phyloP scores from a whole-genome alignment of 2,329 filamentous ascomycete genomes.

The Botrytis squamosa region DNA sequence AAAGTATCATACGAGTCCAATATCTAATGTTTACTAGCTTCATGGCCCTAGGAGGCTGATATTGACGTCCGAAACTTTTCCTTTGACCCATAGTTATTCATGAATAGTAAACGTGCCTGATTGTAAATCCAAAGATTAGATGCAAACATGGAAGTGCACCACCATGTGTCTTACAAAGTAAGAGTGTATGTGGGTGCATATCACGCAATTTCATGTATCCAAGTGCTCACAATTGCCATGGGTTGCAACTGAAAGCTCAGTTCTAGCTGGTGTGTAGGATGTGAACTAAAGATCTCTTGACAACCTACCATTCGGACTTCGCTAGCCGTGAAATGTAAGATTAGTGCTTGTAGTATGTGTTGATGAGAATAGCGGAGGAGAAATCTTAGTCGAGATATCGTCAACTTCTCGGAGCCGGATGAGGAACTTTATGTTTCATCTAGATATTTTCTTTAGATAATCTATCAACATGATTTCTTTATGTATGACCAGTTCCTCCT shows the following conservation, averaged over 20 bases:
- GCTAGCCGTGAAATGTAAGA: neutral
- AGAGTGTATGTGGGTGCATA: neutral
- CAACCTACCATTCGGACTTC: neutral
- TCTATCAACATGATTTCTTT: neutral
- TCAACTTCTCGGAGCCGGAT: constrained; percentile 14
- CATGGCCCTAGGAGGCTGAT: too few relatives aligned
- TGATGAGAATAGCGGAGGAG: neutral
- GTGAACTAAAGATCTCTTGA: neutral
- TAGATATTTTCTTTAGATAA: neutral
- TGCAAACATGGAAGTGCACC: neutral
- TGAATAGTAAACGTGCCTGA: neutral
- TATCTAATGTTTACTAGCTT: too few relatives aligned
- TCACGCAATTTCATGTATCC: neutral
- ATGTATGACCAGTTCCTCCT: constrained; percentile 18
- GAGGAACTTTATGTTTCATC: neutral
- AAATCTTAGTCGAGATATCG: neutral
- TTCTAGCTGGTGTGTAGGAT: neutral
- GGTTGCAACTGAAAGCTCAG: neutral
- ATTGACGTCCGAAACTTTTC: neutral
- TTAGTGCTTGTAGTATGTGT: neutral
- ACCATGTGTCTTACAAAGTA: neutral
- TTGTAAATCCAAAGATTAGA: neutral
- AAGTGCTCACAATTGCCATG: neutral
- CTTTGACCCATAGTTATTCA: neutral
- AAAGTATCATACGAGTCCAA: neutral